Evolutionary conservation across 495 filamentous ascomycete species (phyloP).

Genomic region (Alectoria sarmentosa): DNA sequence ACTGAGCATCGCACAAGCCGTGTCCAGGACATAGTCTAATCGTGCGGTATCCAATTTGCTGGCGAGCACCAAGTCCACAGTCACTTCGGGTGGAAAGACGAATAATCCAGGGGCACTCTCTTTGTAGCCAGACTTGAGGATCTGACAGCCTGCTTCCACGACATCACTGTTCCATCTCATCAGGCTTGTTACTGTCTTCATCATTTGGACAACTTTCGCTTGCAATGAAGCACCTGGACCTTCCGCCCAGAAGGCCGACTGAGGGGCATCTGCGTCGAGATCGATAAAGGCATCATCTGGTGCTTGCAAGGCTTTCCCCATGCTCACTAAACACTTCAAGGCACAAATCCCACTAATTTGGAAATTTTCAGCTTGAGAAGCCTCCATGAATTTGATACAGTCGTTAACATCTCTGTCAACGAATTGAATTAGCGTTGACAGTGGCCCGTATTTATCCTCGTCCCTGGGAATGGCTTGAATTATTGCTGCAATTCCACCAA

Average conservation of each 20-base stretch:
- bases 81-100: constrained; percentile 63
- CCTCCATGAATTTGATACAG: constrained; percentile 30
- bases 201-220: constrained; percentile 48
- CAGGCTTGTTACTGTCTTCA: constrained; percentile 33
- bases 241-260: constrained; percentile 52
- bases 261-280: constrained; percentile 36
- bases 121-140: constrained; percentile 70
- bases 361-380: constrained; percentile 27
- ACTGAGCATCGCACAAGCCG: constrained; percentile 67
- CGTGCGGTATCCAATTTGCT: constrained; percentile 58
- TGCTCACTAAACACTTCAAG: constrained; percentile 64
- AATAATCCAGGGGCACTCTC: constrained; percentile 72
- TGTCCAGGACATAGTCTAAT: constrained; percentile 66
- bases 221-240: constrained; percentile 50
- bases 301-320: constrained; percentile 73
- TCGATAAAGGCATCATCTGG: constrained; percentile 66
- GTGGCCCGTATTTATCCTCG: constrained; percentile 49
- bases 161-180: constrained; percentile 52
- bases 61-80: constrained; percentile 62
- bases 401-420: constrained; percentile 54
- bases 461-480: constrained; percentile 69
- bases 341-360: constrained; percentile 34
- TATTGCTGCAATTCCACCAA: constrained; percentile 78
- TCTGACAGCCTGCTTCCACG: constrained; percentile 66
- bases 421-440: constrained; percentile 58